phyloP scores from a whole-genome alignment of 2,329 filamentous ascomycete species.

The Monosporascus sp. region DNA sequence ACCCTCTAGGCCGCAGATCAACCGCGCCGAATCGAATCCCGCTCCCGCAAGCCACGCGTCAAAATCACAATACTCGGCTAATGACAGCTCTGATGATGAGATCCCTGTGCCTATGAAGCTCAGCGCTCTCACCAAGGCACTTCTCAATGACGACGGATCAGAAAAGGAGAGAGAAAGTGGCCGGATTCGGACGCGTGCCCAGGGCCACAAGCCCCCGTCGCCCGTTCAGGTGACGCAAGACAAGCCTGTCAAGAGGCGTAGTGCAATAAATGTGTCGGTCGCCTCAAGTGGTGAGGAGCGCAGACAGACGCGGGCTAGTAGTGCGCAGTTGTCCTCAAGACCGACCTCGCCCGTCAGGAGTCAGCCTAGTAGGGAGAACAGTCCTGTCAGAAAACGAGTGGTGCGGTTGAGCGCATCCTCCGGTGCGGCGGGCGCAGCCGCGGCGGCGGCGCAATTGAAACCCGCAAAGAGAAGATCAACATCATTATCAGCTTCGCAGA shows the following conservation, averaged over 20 bases:
- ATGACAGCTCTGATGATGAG: constrained; percentile 93
- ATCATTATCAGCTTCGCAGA: constrained; percentile 38
- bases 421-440: constrained; percentile 14
- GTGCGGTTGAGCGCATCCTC: constrained; percentile 52
- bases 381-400: constrained; percentile 52
- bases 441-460: constrained; percentile 19
- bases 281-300: constrained; percentile 39
- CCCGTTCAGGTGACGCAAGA: constrained; percentile 26
- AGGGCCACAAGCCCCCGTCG: constrained; percentile 38
- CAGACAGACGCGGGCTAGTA: constrained; percentile 44
- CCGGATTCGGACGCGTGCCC: constrained; percentile 40
- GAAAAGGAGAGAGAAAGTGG: constrained; percentile 37
- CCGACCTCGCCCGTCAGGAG: constrained; percentile 41
- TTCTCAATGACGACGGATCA: constrained; percentile 62
- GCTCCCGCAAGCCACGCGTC: constrained; percentile 25
- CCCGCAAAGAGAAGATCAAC: constrained; percentile 44
- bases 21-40: constrained; percentile 42
- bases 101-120: constrained; percentile 89
- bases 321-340: constrained; percentile 39
- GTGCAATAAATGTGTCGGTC: constrained; percentile 41
- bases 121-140: constrained; percentile 83
- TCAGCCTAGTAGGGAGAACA: constrained; percentile 38
- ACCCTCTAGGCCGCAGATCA: constrained; percentile 40
- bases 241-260: constrained; percentile 40
- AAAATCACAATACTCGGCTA: constrained; percentile 47